Conservation (phyloP, 2,329 filamentous ascomycete genomes). For the Kalmusia sp. region DNA sequence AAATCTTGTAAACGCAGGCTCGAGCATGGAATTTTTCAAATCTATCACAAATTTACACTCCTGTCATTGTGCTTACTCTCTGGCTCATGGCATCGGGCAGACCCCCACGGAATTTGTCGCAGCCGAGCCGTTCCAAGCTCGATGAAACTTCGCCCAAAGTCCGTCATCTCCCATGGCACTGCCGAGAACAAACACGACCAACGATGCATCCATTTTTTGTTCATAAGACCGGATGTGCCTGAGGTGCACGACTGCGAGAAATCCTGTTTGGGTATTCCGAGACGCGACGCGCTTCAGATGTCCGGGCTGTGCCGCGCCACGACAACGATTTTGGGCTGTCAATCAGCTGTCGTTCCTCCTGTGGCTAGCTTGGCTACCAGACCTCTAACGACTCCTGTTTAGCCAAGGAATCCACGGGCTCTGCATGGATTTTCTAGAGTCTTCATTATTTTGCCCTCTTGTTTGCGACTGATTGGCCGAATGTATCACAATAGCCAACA, state of each 20-base stretch:
- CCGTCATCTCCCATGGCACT: slow-evolving; percentile 1
- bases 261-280: slow-evolving; percentile 19
- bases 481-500: background rate
- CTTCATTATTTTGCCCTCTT: background rate
- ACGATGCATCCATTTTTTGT: background rate
- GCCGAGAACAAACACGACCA: background rate
- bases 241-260: slow-evolving; percentile 11
- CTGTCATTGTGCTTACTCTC: too few species aligned
- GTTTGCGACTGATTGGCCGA: slow-evolving; percentile 18
- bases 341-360: slow-evolving; percentile 15
- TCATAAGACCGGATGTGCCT: slow-evolving; percentile 9
- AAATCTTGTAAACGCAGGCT: too few species aligned
- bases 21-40: too few species aligned
- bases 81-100: background rate
- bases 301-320: slow-evolving; percentile 12
- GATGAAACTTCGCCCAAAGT: slow-evolving; percentile 8
- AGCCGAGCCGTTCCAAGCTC: slow-evolving; percentile 3
- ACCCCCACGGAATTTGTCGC: background rate
- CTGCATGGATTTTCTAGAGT: slow-evolving; percentile 1
- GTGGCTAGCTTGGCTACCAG: slow-evolving; percentile 23
- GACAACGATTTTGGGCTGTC: slow-evolving; percentile 1
- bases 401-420: slow-evolving; percentile 23
- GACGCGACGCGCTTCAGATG: slow-evolving; percentile 25
- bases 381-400: slow-evolving; percentile 26
- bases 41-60: too few species aligned